Conservation (phyloP, 1,139 yeast species). For the Candida glucosophila region DNA sequence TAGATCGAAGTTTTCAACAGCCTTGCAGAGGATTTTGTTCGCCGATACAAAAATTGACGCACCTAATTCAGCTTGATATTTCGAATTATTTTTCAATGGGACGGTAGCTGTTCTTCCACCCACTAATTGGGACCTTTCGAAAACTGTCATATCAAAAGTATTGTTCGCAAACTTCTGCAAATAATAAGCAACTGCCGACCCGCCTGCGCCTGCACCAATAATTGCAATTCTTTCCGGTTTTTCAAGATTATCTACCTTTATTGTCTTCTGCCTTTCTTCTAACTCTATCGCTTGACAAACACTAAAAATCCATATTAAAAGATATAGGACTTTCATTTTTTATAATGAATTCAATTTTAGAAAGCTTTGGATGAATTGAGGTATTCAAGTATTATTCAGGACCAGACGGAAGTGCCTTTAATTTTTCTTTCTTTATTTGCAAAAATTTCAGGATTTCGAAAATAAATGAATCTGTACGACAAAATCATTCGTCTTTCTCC, state of each 20-base stretch:
- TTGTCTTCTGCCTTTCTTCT: not conserved
- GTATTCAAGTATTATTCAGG: no score
- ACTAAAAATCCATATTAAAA: no score
- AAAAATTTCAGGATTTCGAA: no score
- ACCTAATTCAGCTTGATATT: slow-evolving; percentile 26
- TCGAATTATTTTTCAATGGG: slow-evolving; percentile 8
- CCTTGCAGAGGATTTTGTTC: slow-evolving; percentile 23
- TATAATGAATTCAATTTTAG: no score
- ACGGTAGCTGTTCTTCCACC: slow-evolving; percentile 33
- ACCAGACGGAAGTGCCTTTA: no score
- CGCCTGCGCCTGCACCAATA: slow-evolving; percentile 42
- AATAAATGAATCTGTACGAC: no score
- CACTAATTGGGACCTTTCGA: slow-evolving; percentile 19
- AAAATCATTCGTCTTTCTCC: no score
- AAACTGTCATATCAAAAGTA: slow-evolving; percentile 20
- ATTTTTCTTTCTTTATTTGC: no score
- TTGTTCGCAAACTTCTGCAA: slow-evolving; percentile 20
- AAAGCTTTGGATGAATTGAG: no score
- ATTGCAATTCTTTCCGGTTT: slow-evolving; percentile 18
- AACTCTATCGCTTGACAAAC: not conserved
- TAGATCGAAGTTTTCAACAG: slow-evolving; percentile 24
- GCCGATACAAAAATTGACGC: slow-evolving; percentile 32
- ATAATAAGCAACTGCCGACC: slow-evolving; percentile 32
- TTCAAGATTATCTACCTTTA: not conserved
- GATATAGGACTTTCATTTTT: no score